Conservation (phyloP, 2,329 filamentous ascomycete species). For the Fusarium sp. region DNA sequence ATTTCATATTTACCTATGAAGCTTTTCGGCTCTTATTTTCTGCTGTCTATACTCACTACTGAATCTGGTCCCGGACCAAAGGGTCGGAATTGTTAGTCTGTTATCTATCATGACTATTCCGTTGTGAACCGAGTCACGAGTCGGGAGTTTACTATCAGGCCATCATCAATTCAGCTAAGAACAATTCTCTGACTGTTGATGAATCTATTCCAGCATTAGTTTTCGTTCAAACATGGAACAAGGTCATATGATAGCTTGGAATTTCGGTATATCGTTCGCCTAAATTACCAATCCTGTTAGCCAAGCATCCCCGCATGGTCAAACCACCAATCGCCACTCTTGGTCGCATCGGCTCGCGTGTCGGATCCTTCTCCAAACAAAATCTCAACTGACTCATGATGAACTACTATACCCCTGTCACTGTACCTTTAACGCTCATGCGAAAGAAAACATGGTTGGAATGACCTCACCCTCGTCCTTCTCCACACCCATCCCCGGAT, state of each 20-base stretch:
- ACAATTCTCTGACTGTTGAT: background rate
- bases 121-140: background rate
- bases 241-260: conserved; percentile 1
- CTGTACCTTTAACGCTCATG: background rate
- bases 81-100: background rate
- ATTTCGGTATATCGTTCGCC: conserved; percentile 3
- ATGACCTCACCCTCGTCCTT: conserved; percentile 23
- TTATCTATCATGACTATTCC: background rate
- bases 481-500: conserved; percentile 40
- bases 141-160: background rate
- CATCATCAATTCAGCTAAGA: background rate
- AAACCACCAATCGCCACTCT: conserved; percentile 37
- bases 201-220: background rate
- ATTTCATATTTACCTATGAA: background rate
- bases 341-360: conserved; percentile 46
- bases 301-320: conserved; percentile 18
- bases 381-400: conserved; percentile 7
- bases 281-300: background rate
- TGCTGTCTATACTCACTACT: background rate
- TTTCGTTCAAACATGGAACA: background rate
- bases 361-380: conserved; percentile 36
- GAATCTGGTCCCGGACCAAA: background rate
- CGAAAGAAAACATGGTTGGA: conserved; percentile 27
- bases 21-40: background rate
- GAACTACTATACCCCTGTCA: background rate